Evolutionary conservation across 1,139 yeast genomes (phyloP), one percentile per base, ranked within the genome.

Genomic region (Taphrina wiesneri): DNA sequence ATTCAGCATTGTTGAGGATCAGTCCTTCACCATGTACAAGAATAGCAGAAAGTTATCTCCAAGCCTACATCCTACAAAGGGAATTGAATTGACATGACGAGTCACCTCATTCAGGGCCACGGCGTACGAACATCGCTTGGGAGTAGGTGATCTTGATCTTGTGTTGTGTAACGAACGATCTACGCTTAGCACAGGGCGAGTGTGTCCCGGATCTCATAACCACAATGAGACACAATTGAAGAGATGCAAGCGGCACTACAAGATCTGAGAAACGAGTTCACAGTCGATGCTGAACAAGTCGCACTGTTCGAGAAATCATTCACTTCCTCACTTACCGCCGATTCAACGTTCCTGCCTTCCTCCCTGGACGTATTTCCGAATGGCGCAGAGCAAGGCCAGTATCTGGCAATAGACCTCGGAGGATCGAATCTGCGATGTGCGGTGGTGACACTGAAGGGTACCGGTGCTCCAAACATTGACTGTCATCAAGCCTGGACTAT

Each of bases 331-430:
- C 26, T 17, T 1, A 49, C 2, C 11, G 19, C 28, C 23, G 23
- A 26, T 11, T n/a, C 21, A 9, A 49, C 54, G 21, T 49, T 90
- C 96, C 86, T 89, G 69, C 96, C 96, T 52, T 83, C 93, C 0
- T 88, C 78, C 72, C 90, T 89, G 23, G 85, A 89, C 2, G 79
- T 81, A 9, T 81, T 87, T 69, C 97, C 96, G 28, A 81, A 82
- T 36, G 96, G 96, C 61, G 78, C 82, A 61, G 96, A 90, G 74
- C 77, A 77, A 56, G 96, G 96, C n/a, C 79, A 86, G 52, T 83
- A 79, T 70, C 78, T 90, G 68, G 95, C 96, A 56, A 91, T 91
- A 13, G 96, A 90, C 74, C 81, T 90, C 64, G 97, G 97, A 68
- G 96, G 96, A 49, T 71, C 74, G 19, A 72, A 71, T 15, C 86